These are phyloP conservation scores for Ophiostoma australiae DNA, from an alignment of 2,329 filamentous ascomycete species.

Conservation along the genomic window DNA sequence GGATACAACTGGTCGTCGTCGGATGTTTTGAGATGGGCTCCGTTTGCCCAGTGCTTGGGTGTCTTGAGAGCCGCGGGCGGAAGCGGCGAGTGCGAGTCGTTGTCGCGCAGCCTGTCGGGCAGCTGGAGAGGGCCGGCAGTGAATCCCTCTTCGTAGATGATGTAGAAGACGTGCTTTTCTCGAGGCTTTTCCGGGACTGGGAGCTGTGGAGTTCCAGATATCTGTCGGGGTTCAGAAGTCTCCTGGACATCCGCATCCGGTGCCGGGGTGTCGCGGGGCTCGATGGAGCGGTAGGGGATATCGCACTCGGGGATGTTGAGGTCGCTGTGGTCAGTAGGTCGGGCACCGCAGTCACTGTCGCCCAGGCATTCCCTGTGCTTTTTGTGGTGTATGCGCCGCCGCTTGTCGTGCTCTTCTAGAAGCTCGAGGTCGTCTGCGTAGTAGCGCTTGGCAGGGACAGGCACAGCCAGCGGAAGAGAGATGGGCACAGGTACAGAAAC, in stretches of 20 bases:
- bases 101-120: background rate
- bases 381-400: background rate
- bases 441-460: constrained; percentile 11
- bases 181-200: background rate
- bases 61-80: background rate
- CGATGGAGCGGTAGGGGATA: constrained; percentile 22
- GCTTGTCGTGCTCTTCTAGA: background rate
- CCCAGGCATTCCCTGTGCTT: background rate
- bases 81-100: constrained; percentile 11
- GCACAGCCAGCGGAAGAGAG: background rate
- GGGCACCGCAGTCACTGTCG: background rate
- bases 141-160: constrained; percentile 19
- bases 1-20: background rate
- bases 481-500: background rate
- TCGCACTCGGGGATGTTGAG: constrained; percentile 16
- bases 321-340: background rate
- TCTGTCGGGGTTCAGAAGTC: background rate
- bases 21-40: constrained; percentile 21
- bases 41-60: constrained; percentile 20
- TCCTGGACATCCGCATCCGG: background rate
- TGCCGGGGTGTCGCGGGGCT: constrained; percentile 15
- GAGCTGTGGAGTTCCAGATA: background rate
- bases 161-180: constrained; percentile 17
- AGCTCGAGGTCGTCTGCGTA: constrained; percentile 12
- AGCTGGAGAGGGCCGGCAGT: background rate